Evolutionary conservation across 2,329 filamentous ascomycete genomes (phyloP).

Genomic region (Cladophialophora exuberans): DNA sequence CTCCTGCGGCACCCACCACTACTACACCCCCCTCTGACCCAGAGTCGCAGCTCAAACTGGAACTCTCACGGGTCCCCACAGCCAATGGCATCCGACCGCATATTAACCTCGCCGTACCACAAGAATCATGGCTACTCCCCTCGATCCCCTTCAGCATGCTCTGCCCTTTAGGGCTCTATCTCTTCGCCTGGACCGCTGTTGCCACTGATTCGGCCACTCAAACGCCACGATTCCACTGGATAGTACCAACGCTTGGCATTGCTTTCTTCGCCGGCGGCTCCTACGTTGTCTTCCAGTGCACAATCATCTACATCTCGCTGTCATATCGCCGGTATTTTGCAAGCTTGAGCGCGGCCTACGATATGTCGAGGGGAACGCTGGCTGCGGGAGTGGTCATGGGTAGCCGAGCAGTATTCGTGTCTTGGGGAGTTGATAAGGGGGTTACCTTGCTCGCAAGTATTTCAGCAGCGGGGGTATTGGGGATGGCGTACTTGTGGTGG

Average conservation of each 20-base stretch:
- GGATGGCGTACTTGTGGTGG: background rate
- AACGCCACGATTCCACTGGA: background rate
- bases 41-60: background rate
- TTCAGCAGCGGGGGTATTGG: background rate
- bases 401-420: background rate
- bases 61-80: background rate
- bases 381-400: conserved; percentile 5
- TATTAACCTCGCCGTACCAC: conserved; percentile 5
- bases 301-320: conserved; percentile 12
- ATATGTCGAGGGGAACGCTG: conserved; percentile 1
- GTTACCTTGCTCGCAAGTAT: conserved; percentile 7
- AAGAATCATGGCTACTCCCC: conserved; percentile 8
- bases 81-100: background rate
- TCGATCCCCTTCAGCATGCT: background rate
- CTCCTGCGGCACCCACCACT: background rate
- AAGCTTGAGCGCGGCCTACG: background rate
- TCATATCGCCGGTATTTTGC: conserved; percentile 7
- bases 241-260: conserved; percentile 4
- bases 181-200: conserved; percentile 7
- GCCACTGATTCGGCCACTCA: background rate
- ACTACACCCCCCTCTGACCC: background rate
- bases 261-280: conserved; percentile 2
- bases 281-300: conserved; percentile 10
- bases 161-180: conserved; percentile 1
- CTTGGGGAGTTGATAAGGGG: conserved; percentile 1